A percentile compares a stretch with the other conserved stretches of the same genome.
phyloP scores from a whole-genome alignment of 2,329 filamentous ascomycete species.

The Talaromyces sp. region DNA sequence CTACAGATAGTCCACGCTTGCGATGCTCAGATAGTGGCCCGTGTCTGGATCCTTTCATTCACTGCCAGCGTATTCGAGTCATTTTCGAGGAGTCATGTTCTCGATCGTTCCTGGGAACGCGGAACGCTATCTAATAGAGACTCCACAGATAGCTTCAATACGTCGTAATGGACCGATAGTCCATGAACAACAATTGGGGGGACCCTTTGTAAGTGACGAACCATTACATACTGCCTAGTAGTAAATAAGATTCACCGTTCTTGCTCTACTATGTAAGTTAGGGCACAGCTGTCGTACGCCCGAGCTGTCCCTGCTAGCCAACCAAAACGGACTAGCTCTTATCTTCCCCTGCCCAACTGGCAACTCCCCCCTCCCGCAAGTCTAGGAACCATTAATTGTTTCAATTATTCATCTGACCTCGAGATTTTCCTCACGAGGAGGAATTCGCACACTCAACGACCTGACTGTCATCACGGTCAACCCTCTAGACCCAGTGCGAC shows the following conservation, averaged over 20 bases:
- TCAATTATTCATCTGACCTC: not conserved
- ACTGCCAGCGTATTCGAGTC: not conserved
- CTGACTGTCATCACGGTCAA: not conserved
- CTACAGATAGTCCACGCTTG: not conserved
- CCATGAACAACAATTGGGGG: not conserved
- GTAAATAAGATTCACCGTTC: not conserved
- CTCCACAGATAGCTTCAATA: not conserved
- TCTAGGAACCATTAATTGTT: not conserved
- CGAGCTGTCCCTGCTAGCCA: not conserved
- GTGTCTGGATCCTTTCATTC: too few relatives aligned
- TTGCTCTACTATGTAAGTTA: not conserved
- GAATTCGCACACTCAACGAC: not conserved
- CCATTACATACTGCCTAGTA: not conserved
- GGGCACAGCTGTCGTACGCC: not conserved
- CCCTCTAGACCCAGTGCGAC: not conserved
- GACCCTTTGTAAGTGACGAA: not conserved
- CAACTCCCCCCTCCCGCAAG: slow-evolving; percentile 8
- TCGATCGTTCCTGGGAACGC: not conserved
- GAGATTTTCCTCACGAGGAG: not conserved
- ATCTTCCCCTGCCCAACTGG: slow-evolving; percentile 5
- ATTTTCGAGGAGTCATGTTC: not conserved
- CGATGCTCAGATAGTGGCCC: not conserved
- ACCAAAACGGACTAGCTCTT: slow-evolving; percentile 6
- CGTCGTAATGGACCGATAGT: not conserved
- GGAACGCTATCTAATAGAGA: not conserved